Base-by-base conservation (phyloP, 768 basidiomycete genomes). In the Leccinum broughii region DNA sequence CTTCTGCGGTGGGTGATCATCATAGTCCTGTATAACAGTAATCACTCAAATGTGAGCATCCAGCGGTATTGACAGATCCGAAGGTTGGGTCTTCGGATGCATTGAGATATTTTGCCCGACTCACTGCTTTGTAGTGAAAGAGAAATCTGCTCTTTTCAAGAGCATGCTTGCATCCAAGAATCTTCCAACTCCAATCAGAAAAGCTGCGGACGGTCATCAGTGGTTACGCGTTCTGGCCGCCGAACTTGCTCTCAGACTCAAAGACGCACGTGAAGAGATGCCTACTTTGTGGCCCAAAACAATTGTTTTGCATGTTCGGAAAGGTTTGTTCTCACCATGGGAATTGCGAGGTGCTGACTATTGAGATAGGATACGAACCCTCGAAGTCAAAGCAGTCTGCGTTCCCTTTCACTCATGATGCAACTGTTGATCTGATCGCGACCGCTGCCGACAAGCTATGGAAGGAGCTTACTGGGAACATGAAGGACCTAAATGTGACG, bases 101-200 rank as follows among this genome's bases (percentile, higher is more conserved):
- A n/a, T 10, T 6, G 1, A 6, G 1, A 15, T 24, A 3, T 28
- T 22, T 48, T 28, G 4, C 52, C 8, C 6, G n/a, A 15, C 58
- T 64, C n/a, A 57, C 44, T 41, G 48, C 35, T 46, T 56, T 60
- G 9, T 14, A 96, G 95, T 98, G 37, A 94, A 92, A 68, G 92
- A 93, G 69, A 93, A 93, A 72, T 81, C 87, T 15, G 77, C 81
- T 0, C 76, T 90, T 32, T 88, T 84, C 62, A 98, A 97, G 77
- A 93, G 92, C 67, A 98, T 98, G 96, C 77, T 94, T 56, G 93
- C 94, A 0, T 89, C 93, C n/a, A 99, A 99, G 73, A 98, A 98
- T 68, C 82, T 98, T 24, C 86, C 89, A 0, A 84, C 86, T 35
- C 84, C 90, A 0, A 85, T 98, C 24, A 89, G 81, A 6, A 88